A percentile compares a stretch with the other conserved stretches of the same genome.
Conservation (phyloP, 2,329 filamentous ascomycete species). For the Chaetomium globosum region DNA sequence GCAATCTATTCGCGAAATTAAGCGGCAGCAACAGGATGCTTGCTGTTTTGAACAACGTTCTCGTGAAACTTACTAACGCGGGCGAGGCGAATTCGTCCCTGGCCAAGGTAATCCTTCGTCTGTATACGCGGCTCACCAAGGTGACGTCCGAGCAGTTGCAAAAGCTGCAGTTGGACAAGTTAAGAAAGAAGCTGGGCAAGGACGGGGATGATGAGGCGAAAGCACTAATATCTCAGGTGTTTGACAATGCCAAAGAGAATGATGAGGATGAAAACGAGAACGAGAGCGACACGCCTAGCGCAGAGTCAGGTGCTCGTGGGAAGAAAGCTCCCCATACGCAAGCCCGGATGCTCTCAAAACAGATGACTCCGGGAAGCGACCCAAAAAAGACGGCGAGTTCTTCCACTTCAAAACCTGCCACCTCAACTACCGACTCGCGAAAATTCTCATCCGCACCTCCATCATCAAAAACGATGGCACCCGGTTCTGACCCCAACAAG, state of each 20-base stretch:
- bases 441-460: slow-evolving; percentile 17
- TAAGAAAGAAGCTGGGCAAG: slow-evolving; percentile 64
- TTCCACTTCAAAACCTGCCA: slow-evolving; percentile 21
- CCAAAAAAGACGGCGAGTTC: slow-evolving; percentile 19
- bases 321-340: slow-evolving; percentile 22
- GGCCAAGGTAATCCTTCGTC: slow-evolving; percentile 34
- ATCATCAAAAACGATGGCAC: slow-evolving; percentile 25
- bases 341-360: slow-evolving; percentile 20
- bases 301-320: slow-evolving; percentile 17
- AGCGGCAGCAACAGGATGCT: slow-evolving; percentile 23
- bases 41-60: slow-evolving; percentile 27
- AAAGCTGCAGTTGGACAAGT: slow-evolving; percentile 61
- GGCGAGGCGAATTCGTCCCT: slow-evolving; percentile 32
- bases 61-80: slow-evolving; percentile 33
- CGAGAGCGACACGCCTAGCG: slow-evolving; percentile 17
- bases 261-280: slow-evolving; percentile 31
- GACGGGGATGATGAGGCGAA: slow-evolving; percentile 68
- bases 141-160: slow-evolving; percentile 31
- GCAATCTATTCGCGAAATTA: slow-evolving; percentile 26
- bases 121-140: slow-evolving; percentile 32
- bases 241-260: slow-evolving; percentile 38
- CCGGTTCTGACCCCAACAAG: slow-evolving; percentile 31
- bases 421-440: slow-evolving; percentile 16
- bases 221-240: slow-evolving; percentile 56
- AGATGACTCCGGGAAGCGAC: slow-evolving; percentile 18